phyloP scores from a whole-genome alignment of 305 asterid species.

The Solanum hybrid region DNA sequence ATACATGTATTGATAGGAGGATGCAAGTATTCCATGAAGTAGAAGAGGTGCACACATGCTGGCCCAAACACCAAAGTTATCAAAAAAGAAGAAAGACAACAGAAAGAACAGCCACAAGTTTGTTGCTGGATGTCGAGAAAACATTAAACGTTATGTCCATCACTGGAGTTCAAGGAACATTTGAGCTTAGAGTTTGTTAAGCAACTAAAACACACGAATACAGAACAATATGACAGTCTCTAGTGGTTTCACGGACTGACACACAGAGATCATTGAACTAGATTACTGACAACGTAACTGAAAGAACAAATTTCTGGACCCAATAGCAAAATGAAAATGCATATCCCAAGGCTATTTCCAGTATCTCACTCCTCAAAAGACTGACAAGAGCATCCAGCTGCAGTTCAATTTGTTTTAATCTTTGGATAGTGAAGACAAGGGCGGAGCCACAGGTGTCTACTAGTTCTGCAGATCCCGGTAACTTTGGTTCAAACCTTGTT shows the following conservation, averaged over 20 bases:
- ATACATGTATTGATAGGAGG: not conserved
- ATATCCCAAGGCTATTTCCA: not conserved
- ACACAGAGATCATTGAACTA: not conserved
- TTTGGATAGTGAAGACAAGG: not conserved
- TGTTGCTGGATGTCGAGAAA: not conserved
- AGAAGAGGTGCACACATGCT: not conserved
- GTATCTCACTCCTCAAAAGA: not conserved
- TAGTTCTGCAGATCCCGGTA: not conserved
- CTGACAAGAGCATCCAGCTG: not conserved
- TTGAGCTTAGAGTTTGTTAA: not conserved
- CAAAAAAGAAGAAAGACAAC: not conserved
- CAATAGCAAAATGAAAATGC: not conserved
- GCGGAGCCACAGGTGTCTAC: not conserved
- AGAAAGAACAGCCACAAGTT: not conserved
- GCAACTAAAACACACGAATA: not conserved
- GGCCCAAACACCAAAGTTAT: not conserved
- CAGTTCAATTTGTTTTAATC: not conserved
- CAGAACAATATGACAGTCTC: not conserved
- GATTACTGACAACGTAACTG: not conserved
- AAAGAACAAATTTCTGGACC: not conserved
- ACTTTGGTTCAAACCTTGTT: not conserved
- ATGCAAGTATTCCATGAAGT: not conserved
- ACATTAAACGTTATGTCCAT: not conserved
- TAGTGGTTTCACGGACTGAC: not conserved
- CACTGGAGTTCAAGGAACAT: not conserved